Percentiles rank a stretch among this genome's conserved stretches.
These are phyloP conservation scores for Stipa capillata DNA, from an alignment of 176 grass and related monocot genomes.

Conservation along the genomic window DNA sequence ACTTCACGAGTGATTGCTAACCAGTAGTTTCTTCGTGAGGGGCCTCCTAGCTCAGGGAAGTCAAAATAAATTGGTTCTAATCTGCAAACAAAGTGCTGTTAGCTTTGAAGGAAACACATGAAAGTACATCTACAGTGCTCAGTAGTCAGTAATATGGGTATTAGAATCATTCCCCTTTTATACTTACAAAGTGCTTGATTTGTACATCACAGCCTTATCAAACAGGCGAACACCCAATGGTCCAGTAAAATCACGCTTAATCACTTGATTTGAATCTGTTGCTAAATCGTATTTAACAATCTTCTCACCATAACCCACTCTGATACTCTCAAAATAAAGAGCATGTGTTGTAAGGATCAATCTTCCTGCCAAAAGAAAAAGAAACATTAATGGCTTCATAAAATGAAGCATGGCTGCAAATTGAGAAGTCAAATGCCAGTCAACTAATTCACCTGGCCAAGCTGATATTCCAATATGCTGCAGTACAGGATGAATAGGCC, in stretches of 20 bases:
- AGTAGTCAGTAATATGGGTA: background rate
- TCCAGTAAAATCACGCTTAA: constrained; percentile 72
- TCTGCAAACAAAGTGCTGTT: constrained; percentile 43
- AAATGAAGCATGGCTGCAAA: background rate
- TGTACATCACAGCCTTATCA: constrained; percentile 89
- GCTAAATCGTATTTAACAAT: constrained; percentile 63
- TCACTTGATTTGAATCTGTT: constrained; percentile 60
- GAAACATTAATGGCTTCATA: constrained; percentile 6
- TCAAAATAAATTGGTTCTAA: constrained; percentile 74
- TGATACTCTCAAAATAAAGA: constrained; percentile 85
- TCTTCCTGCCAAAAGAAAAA: constrained; percentile 58
- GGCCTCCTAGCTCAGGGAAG: constrained; percentile 66
- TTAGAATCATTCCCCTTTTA: constrained; percentile 10
- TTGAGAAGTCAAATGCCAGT: constrained; percentile 2
- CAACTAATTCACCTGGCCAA: constrained; percentile 62
- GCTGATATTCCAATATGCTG: constrained; percentile 73
- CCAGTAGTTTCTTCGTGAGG: constrained; percentile 81
- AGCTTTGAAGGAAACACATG: constrained; percentile 3
- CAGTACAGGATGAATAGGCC: constrained; percentile 62
- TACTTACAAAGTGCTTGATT: constrained; percentile 75
- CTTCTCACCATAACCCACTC: constrained; percentile 58
- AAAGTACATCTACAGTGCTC: background rate
- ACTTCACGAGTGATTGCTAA: constrained; percentile 75
- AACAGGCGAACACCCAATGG: constrained; percentile 83
- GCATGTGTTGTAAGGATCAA: constrained; percentile 86